Evolutionary conservation across 2,329 filamentous ascomycete species (phyloP), one percentile per base, ranked within the genome.

Genomic region (Arthrobotrys iridis): DNA sequence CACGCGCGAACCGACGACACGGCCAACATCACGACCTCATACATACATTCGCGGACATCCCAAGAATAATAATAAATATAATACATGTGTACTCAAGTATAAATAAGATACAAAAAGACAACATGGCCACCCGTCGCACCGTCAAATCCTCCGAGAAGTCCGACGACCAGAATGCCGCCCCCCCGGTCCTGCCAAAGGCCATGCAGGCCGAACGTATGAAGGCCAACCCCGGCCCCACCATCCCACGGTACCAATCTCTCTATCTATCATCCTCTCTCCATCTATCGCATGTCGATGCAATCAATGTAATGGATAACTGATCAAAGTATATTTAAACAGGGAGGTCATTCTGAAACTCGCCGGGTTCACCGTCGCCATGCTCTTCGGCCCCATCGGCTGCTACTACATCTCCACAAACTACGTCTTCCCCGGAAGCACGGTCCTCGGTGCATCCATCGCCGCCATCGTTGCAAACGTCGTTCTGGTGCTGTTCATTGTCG

Each of bases 381-480:
- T 97, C 74, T 87, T 91, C 13, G 83, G 91, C 18, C 95, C 95
- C 11, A 92, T 99, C 79, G 90, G 92, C 41, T 93, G 91, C 43
- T 99, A 97, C 83, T 99, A 96, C 82, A 80, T 91, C 48, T 91
- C 91, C 0, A 86, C 96, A 26, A 87, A 93, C 80, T 87, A 85
- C 0, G 79, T 97, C 26, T 97, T 96, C 83, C 85, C 85, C 79
- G 93, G 94, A 93, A 84, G 66, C 84, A 80, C 46, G 43, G 26
- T 50, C 46, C 43, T 62, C 40, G 48, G 76, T 41, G 58, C 62
- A 52, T 48, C 88, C 0, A 85, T 91, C 33, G 95, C 95, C 0
- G 95, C 95, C 18, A 83, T 98, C 58, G 89, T 96, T 82, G 95
- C 95, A 10, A 99, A 99, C 79, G 87, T 96, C 1, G 93, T 99